phyloP scores from a whole-genome alignment of 371 early-diverging fungal genomes.

The Dichotomocladium elegans region DNA sequence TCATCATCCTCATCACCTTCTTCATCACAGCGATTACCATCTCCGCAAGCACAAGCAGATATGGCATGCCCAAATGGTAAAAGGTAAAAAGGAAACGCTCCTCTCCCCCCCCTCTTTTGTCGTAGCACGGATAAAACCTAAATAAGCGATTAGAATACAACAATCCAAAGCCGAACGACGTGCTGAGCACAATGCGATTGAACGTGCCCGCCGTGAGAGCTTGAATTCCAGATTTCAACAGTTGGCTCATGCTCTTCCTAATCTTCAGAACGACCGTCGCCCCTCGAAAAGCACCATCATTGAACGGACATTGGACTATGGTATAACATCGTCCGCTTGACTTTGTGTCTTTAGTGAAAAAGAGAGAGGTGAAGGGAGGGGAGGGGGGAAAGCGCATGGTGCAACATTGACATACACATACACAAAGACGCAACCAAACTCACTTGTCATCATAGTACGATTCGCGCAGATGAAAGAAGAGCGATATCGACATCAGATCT shows the following conservation, averaged over 20 bases:
- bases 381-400: no score
- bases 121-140: background rate
- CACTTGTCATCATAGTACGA: slow-evolving; percentile 22
- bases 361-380: no score
- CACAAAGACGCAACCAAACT: no score
- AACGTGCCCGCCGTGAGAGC: slow-evolving; percentile 69
- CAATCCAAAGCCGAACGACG: slow-evolving; percentile 53
- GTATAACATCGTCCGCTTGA: slow-evolving; percentile 7
- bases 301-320: slow-evolving; percentile 56
- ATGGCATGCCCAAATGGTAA: no score
- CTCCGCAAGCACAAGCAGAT: no score
- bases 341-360: no score
- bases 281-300: slow-evolving; percentile 74
- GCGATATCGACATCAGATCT: slow-evolving; percentile 28
- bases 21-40: no score
- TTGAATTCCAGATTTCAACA: slow-evolving; percentile 70
- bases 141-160: background rate
- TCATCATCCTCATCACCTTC: no score
- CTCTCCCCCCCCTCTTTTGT: background rate
- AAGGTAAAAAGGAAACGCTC: background rate
- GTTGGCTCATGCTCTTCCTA: slow-evolving; percentile 67
- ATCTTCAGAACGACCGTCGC: slow-evolving; percentile 59
- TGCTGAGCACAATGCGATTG: slow-evolving; percentile 74
- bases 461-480: slow-evolving; percentile 32
- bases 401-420: no score